These are phyloP conservation scores for Dictyostelium purpureum DNA, from an alignment of 78 protist genomes.

Conservation along the genomic window DNA sequence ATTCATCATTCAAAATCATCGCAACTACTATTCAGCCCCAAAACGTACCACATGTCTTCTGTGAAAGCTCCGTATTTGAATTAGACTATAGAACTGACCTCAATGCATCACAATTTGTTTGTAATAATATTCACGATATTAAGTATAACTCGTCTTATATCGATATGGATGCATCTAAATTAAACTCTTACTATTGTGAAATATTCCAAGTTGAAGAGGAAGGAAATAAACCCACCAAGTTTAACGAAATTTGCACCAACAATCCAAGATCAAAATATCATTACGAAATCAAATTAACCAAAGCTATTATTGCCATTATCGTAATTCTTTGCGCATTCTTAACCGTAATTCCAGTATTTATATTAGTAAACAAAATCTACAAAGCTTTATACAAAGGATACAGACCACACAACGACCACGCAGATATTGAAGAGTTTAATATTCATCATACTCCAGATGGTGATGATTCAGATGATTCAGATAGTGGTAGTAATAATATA, in stretches of 20 bases:
- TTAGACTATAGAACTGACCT: background rate
- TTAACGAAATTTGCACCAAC: background rate
- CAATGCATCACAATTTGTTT: background rate
- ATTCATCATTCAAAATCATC: too few species aligned
- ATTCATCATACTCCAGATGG: background rate
- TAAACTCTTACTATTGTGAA: slow-evolving; percentile 2
- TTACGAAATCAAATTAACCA: background rate
- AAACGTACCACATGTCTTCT: too few species aligned
- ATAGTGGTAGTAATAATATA: background rate
- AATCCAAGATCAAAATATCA: background rate
- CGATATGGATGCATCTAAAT: too few species aligned
- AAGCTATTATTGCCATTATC: background rate
- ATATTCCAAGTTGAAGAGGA: background rate
- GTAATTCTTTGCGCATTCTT: background rate
- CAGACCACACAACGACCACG: background rate
- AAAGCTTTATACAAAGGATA: background rate
- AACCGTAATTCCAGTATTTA: background rate
- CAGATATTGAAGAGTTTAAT: slow-evolving; percentile 6
- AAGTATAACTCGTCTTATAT: background rate
- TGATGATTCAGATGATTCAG: background rate
- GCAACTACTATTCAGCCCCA: background rate
- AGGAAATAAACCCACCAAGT: background rate
- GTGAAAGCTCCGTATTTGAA: background rate
- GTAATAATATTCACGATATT: background rate
- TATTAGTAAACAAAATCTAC: background rate